Evolutionary conservation across 768 basidiomycete species (phyloP).

Genomic region (Boletus rex-veris): DNA sequence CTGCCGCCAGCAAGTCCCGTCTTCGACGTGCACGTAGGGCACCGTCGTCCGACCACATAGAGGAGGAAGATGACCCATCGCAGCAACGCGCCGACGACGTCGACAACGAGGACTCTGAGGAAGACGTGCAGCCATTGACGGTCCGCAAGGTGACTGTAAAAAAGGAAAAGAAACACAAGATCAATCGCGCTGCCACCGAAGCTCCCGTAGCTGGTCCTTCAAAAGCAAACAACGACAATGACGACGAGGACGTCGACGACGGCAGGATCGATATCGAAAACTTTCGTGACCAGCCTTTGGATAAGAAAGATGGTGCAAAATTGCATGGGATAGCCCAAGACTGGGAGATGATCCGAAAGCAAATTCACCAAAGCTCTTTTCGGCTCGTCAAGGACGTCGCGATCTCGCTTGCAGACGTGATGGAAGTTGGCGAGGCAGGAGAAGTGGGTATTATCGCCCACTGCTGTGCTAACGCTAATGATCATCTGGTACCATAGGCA

Average conservation of each 20-base stretch:
- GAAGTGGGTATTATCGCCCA: slow-evolving; percentile 39
- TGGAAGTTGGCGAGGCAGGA: slow-evolving; percentile 48
- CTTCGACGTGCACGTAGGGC: slow-evolving; percentile 40
- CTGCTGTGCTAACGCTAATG: neutral
- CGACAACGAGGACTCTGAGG: slow-evolving; percentile 33
- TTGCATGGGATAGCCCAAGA: slow-evolving; percentile 57
- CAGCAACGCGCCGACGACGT: slow-evolving; percentile 44
- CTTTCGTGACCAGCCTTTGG: slow-evolving; percentile 66
- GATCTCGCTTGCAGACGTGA: slow-evolving; percentile 57
- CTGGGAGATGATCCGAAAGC: slow-evolving; percentile 56
- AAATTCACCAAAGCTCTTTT: slow-evolving; percentile 43
- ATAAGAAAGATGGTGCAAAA: slow-evolving; percentile 47
- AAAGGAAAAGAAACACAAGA: slow-evolving; percentile 32
- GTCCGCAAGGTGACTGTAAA: slow-evolving; percentile 30
- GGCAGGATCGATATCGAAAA: slow-evolving; percentile 57
- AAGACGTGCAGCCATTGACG: slow-evolving; percentile 34
- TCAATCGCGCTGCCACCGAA: slow-evolving; percentile 19
- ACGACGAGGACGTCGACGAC: slow-evolving; percentile 44
- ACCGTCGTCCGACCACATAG: slow-evolving; percentile 55
- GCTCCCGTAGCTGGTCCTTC: slow-evolving; percentile 22
- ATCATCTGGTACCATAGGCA: slow-evolving; percentile 35
- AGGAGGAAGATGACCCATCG: slow-evolving; percentile 47
- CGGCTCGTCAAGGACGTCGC: slow-evolving; percentile 50
- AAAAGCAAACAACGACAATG: slow-evolving; percentile 20
- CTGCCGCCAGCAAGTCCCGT: slow-evolving; percentile 36